Base-by-base conservation (phyloP, 1,139 yeast species). In the Kurtzmaniella quercitrusa region DNA sequence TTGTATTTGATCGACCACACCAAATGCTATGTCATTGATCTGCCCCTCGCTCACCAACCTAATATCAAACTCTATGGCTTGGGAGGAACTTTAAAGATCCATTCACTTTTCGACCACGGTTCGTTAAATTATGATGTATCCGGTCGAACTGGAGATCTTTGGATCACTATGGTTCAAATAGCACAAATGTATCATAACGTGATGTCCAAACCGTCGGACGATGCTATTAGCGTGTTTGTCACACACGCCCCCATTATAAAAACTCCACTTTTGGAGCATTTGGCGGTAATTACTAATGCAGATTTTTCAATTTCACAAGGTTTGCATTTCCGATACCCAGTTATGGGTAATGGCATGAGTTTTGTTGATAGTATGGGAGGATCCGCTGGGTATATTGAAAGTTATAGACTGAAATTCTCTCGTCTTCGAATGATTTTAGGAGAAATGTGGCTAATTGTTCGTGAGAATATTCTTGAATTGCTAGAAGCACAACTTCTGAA, bases 261-360 rank as follows among this genome's bases (percentile, higher is more conserved):
- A 78, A 57, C 87, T 41, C 88, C 89, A 2, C 60, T 86, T 29
- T 60, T 86, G 40, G 85, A 83, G 45, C 90, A 83, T 58, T 62
- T 86, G 48, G 82, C 90, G 16, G 75, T 84, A 41, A 68, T 81
- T 23, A 72, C 85, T 46, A 79, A 83, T 51, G 84, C 88, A 46
- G 91, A 85, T 58, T 83, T 82, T 56, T 82, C 91, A 1, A 60
- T 86, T 2, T 78, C 86, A 9, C 85, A 85, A 49, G 86, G 90
- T 1, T 59, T 85, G 38, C 93, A 85, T 56, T 84, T 84, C 62
- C 68, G 85, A 46, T 83, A 84, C 57, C 85, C 87, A 1, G 77
- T 87, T 1, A 77, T 85, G 53, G 85, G 82, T 53, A 85, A 83
- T 58, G 90, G 84, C 50, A 72, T 80, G 62, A 78, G 86, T 38